Evolutionary conservation across 306 rosid species (phyloP).

Genomic region (Elaeagnus macrophylla): DNA sequence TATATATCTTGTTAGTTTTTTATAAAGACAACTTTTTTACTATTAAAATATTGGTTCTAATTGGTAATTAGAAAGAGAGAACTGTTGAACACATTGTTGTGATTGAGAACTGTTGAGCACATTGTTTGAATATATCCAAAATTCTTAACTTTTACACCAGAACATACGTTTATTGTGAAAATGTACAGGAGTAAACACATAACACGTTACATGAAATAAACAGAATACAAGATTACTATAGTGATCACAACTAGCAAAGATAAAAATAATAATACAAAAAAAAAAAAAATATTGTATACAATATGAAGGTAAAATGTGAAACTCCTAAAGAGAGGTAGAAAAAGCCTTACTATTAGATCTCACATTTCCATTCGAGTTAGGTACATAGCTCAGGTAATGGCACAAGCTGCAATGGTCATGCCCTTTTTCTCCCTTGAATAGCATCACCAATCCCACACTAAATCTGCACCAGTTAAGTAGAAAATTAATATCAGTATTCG

Average conservation of each 20-base stretch:
- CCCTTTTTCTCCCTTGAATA: constrained; percentile 6
- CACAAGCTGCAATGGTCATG: constrained; percentile 45
- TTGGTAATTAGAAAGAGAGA: too few relatives aligned
- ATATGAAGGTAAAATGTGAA: not conserved
- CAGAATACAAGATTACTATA: not conserved
- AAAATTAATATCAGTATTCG: not conserved
- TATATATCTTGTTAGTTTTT: too few relatives aligned
- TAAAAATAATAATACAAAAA: not conserved
- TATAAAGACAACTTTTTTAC: too few relatives aligned
- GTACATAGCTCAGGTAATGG: constrained; percentile 41
- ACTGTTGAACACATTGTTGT: too few relatives aligned
- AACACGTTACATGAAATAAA: not conserved
- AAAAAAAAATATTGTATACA: not conserved
- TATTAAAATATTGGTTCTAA: too few relatives aligned
- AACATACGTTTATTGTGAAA: not conserved
- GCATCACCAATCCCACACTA: constrained; percentile 24
- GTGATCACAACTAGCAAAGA: too few relatives aligned
- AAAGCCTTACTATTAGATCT: constrained; percentile 15
- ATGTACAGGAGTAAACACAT: constrained; percentile 6
- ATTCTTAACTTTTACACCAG: too few relatives aligned
- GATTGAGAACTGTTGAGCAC: too few relatives aligned
- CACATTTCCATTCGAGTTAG: constrained; percentile 36
- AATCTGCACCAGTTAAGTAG: constrained; percentile 20
- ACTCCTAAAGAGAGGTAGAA: not conserved
- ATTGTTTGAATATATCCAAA: too few relatives aligned